Evolutionary conservation across 306 rosid genomes (phyloP).

Genomic region (Castanospermum australe): DNA sequence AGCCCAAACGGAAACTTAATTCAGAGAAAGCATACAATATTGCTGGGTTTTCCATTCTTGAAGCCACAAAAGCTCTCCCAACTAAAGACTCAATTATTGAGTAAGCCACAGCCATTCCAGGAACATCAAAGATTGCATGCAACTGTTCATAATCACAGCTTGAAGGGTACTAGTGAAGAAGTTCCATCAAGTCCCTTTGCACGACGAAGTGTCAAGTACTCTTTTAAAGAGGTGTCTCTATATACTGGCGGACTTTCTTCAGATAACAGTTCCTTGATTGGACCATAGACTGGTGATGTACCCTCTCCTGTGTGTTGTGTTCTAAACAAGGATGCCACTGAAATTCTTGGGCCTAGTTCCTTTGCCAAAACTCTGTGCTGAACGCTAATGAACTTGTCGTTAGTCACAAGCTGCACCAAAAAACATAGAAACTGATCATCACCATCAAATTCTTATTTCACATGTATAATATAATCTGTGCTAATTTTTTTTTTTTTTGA

Average conservation of each 20-base stretch:
- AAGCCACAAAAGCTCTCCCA: not conserved
- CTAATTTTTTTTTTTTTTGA: not conserved
- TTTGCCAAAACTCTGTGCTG: constrained; percentile 31
- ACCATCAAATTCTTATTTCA: not conserved
- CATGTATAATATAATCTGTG: not conserved
- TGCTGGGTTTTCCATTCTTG: not conserved
- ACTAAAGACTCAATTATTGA: not conserved
- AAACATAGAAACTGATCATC: not conserved
- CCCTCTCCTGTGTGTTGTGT: not conserved
- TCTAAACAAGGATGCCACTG: constrained; percentile 19
- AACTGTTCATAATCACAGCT: constrained; percentile 31
- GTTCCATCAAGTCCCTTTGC: constrained; percentile 37
- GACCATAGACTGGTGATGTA: constrained; percentile 32
- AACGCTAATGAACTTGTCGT: constrained; percentile 34
- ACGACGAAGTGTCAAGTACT: constrained; percentile 12
- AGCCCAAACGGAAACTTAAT: not conserved
- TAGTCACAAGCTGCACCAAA: constrained; percentile 18
- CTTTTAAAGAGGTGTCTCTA: constrained; percentile 27
- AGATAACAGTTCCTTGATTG: constrained; percentile 52
- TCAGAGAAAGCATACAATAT: not conserved
- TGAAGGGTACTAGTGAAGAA: constrained; percentile 35
- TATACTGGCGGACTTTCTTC: constrained; percentile 52
- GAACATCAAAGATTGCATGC: not conserved
- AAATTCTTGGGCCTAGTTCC: constrained; percentile 29
- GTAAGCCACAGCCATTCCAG: not conserved